Conservation (phyloP, 768 basidiomycete species). For the Hygrophoropsis aurantiaca region DNA sequence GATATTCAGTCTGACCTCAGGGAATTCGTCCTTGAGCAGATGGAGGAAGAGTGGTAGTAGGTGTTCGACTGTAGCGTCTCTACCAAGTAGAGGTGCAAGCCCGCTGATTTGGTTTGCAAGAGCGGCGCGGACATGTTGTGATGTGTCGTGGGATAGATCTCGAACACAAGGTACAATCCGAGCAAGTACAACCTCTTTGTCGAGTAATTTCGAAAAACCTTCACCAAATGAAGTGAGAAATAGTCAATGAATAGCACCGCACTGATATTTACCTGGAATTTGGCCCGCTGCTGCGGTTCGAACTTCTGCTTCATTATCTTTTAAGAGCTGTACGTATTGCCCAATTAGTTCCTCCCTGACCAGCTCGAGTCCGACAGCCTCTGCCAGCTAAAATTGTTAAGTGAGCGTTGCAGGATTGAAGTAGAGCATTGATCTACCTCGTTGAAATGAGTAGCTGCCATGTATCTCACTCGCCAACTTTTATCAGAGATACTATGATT, state of each 20-base stretch:
- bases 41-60: constrained; percentile 96
- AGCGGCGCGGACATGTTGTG: constrained; percentile 96
- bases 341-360: constrained; percentile 92
- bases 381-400: constrained; percentile 63
- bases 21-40: constrained; percentile 97
- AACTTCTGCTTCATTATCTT: constrained; percentile 99
- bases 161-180: constrained; percentile 94
- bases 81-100: constrained; percentile 90
- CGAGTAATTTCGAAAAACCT: constrained; percentile 95
- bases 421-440: constrained; percentile 51
- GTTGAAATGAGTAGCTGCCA: constrained; percentile 97
- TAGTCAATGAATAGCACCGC: neutral
- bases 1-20: constrained; percentile 95
- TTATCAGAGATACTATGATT: constrained; percentile 89
- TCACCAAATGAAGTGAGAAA: constrained; percentile 11
- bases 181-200: constrained; percentile 90
- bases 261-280: constrained; percentile 72
- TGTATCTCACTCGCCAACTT: constrained; percentile 98
- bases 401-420: neutral
- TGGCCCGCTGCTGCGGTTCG: constrained; percentile 95
- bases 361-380: constrained; percentile 85
- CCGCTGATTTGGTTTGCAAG: constrained; percentile 96
- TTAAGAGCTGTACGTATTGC: constrained; percentile 90
- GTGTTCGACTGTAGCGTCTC: constrained; percentile 93
- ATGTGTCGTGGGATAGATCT: constrained; percentile 89